Evolutionary conservation across 768 basidiomycete species (phyloP).

Genomic region (Leucosporidium creatinivorum): DNA sequence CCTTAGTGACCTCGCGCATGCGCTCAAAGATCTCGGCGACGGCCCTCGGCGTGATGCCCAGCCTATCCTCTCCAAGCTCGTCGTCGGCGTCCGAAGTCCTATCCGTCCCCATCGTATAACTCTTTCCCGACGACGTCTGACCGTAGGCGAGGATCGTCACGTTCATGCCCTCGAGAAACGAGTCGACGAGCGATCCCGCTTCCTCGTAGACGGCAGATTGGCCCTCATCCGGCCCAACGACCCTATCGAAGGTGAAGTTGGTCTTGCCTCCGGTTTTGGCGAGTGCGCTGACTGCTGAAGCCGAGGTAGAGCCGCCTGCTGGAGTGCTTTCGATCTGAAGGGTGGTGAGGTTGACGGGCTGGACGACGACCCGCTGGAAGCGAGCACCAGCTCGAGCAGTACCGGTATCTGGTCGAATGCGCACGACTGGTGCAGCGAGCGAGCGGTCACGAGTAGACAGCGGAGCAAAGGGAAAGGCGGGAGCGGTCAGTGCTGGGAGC

Average conservation of each 20-base stretch:
- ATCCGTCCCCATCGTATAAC: slow-evolving; percentile 94
- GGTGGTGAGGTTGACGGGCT: slow-evolving; percentile 61
- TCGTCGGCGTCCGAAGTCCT: slow-evolving; percentile 46
- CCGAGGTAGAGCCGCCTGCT: slow-evolving; percentile 14
- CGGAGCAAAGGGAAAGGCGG: background rate
- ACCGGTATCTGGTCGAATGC: slow-evolving; percentile 77
- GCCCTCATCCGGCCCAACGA: slow-evolving; percentile 73
- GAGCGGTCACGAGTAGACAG: background rate
- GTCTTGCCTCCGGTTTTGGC: slow-evolving; percentile 53
- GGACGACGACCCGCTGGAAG: slow-evolving; percentile 84
- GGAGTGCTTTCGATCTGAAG: slow-evolving; percentile 70
- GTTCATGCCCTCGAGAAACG: slow-evolving; percentile 90
- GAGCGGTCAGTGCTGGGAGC: background rate
- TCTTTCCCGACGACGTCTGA: slow-evolving; percentile 94
- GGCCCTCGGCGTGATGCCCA: slow-evolving; percentile 93
- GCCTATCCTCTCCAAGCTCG: slow-evolving; percentile 40
- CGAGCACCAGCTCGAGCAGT: slow-evolving; percentile 80
- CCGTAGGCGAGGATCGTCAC: slow-evolving; percentile 97
- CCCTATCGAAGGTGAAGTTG: slow-evolving; percentile 85
- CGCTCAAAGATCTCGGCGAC: slow-evolving; percentile 78
- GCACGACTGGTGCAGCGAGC: slow-evolving; percentile 54
- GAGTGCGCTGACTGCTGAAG: slow-evolving; percentile 52
- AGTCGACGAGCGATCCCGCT: slow-evolving; percentile 73
- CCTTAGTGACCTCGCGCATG: slow-evolving; percentile 67
- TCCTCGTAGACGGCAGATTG: slow-evolving; percentile 79